Evolutionary conservation across 306 rosid species (phyloP), one percentile per base, ranked within the genome.

Genomic region (Macrotyloma uniflorum): DNA sequence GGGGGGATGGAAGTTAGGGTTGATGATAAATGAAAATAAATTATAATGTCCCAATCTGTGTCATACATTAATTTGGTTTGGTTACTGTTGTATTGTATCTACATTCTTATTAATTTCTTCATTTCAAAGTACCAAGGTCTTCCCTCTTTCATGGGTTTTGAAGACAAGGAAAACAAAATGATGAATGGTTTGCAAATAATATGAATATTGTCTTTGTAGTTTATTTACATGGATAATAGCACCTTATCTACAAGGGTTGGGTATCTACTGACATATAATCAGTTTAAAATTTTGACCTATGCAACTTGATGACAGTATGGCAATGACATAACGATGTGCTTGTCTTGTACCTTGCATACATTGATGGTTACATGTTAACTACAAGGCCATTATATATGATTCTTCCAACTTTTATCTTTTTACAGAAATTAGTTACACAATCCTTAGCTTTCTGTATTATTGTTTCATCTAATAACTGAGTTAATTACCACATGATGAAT

Each of bases 401-500:
- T 50, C 46, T 66, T 22, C 69, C 30, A 46, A 54, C 62, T 40
- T 68, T 12, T 22, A 67, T 36, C 20, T 43, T 64, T 72, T 72
- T 35, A 49, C 55, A 19, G 33, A 38, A 62, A 59, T 72, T 76
- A 53, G 15, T 35, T 78, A 11, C 58, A 20, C 70, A 42, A 7
- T 33, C 65, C 40, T 55, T 77, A 72, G 71, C 70, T 82, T 54
- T 36, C 23, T 55, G 22, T 58, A 15, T 64, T 62, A 9, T 76
- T 19, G 63, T 74, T 69, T 86, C 79, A 50, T 84, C 75, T 46
- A 70, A 79, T 81, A 54, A 78, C 70, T 77, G 33, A 42, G 50
- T 70, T 73, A 81, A 80, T 80, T 63, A 82, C 24, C 33, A 59
- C 77, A 5, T 74, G 77, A 59, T 70, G 79, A 75, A 75, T 84